Conservation (phyloP, 2,329 filamentous ascomycete species). For the Talaromyces sp. region DNA sequence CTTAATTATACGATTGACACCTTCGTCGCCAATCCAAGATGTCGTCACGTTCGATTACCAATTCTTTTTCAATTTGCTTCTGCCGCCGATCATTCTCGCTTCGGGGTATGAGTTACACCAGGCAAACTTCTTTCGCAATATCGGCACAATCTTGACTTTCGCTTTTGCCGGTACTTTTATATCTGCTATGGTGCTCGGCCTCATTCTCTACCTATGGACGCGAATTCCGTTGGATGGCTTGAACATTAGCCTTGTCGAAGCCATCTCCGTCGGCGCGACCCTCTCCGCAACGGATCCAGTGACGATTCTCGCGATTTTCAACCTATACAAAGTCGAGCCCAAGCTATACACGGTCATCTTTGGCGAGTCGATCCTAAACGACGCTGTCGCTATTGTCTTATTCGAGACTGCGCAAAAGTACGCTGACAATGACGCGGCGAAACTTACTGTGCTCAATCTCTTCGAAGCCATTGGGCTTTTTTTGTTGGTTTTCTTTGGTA, state of each 20-base stretch:
- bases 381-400: slow-evolving; percentile 96
- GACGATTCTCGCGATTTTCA: slow-evolving; percentile 97
- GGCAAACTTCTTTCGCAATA: slow-evolving; percentile 98
- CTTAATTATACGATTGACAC: slow-evolving; percentile 76
- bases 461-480: slow-evolving; percentile 93
- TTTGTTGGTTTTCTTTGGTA: slow-evolving; percentile 93
- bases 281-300: slow-evolving; percentile 96
- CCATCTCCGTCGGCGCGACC: slow-evolving; percentile 92
- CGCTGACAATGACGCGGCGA: slow-evolving; percentile 65
- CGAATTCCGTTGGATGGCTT: slow-evolving; percentile 80
- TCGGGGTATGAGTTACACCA: slow-evolving; percentile 97
- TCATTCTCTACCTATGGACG: slow-evolving; percentile 86
- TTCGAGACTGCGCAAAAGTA: slow-evolving; percentile 97
- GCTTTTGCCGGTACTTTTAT: slow-evolving; percentile 97
- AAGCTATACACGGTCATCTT: slow-evolving; percentile 99
- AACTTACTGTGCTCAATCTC: slow-evolving; percentile 73
- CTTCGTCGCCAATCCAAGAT: slow-evolving; percentile 78
- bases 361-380: slow-evolving; percentile 95
- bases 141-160: slow-evolving; percentile 94
- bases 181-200: slow-evolving; percentile 87
- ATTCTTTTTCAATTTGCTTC: slow-evolving; percentile 97
- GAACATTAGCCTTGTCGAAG: slow-evolving; percentile 86
- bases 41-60: slow-evolving; percentile 97
- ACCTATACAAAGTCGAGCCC: slow-evolving; percentile 97
- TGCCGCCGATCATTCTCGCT: slow-evolving; percentile 96